Base-by-base conservation (phyloP, 371 early-diverging fungal genomes). In the Zychaea mexicana region DNA sequence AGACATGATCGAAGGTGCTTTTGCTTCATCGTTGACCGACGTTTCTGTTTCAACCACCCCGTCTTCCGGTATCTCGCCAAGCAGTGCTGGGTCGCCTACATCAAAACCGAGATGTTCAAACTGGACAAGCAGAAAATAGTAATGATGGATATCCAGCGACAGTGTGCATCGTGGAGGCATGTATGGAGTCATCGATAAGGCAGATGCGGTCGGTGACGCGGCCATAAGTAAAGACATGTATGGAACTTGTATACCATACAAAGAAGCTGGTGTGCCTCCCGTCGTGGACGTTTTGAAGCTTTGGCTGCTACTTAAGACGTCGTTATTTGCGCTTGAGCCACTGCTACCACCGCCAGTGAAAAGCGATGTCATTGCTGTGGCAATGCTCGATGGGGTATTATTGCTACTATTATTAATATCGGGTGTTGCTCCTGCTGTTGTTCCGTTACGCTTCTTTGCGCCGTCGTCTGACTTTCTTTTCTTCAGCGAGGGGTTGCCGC, bases 71-170 rank as follows among this genome's bases (percentile, higher is more conserved):
- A 74, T 66, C 22, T 55, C 46, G 9, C 71, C 74, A 53, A 73
- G 62, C 32, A 62, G 52, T 9, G 69, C 69, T 24, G 77, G 82
- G 21, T 78, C 81, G 5, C 80, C 80, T 15, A 84, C 67, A 52
- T 87, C 86, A 21, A 87, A 67, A 1, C 89, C 89, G 21, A 81
- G 63, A 57, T 85, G 78, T 33, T 85, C 85, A 71, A 87, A 88
- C 52, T 84, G 85, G 0, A 86, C 84, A 15, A 83, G 66, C 6
- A 88, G 61, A 57, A 85, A 88, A 62, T 86, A 85, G 17, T 87
- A 67, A 54, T 87, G 82, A 33, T 86, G 83, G 15, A 82, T 76
- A 69, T 88, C 87, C 6, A 88, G 69, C 3, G 86, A 75, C 1
- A 88, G 58, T 17, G 78, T 76, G 5, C 80, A 79, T 9, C 75